Conservation (phyloP, 345 rosid species). For the Eucalyptus regnans region DNA sequence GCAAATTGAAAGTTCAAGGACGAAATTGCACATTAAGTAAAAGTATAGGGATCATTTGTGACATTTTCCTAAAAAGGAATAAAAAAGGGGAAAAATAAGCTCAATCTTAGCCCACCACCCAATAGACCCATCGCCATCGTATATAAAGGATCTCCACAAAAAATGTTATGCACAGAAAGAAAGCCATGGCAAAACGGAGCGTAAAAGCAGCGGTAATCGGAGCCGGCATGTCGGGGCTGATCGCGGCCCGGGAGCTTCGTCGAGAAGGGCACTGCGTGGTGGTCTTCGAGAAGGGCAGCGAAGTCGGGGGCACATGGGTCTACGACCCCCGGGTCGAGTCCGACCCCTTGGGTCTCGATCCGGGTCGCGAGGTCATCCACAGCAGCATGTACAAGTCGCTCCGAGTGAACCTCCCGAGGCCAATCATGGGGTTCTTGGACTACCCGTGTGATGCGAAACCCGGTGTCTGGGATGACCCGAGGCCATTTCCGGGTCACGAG, state of each 20-base stretch:
- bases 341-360: conserved; percentile 8
- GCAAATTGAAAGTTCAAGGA: too few species aligned
- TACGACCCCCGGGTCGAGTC: conserved; percentile 3
- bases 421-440: conserved; percentile 12
- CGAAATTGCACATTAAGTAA: too few species aligned
- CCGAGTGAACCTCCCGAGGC: conserved; percentile 7
- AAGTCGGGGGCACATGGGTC: conserved; percentile 10
- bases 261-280: conserved; percentile 14
- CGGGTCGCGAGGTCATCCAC: neutral
- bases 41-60: too few species aligned
- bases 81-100: neutral
- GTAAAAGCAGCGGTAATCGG: conserved; percentile 12
- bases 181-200: neutral
- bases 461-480: neutral
- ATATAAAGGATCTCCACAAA: neutral
- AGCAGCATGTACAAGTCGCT: conserved; percentile 8
- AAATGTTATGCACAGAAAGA: neutral
- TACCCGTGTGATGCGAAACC: neutral
- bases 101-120: neutral
- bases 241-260: conserved; percentile 7
- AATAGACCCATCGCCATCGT: neutral
- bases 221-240: conserved; percentile 11
- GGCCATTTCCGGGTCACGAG: conserved; percentile 3
- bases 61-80: too few species aligned
- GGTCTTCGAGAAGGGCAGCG: conserved; percentile 5